Conservation (phyloP, 164 flowering plant genomes). For the Aristolochia californica region DNA sequence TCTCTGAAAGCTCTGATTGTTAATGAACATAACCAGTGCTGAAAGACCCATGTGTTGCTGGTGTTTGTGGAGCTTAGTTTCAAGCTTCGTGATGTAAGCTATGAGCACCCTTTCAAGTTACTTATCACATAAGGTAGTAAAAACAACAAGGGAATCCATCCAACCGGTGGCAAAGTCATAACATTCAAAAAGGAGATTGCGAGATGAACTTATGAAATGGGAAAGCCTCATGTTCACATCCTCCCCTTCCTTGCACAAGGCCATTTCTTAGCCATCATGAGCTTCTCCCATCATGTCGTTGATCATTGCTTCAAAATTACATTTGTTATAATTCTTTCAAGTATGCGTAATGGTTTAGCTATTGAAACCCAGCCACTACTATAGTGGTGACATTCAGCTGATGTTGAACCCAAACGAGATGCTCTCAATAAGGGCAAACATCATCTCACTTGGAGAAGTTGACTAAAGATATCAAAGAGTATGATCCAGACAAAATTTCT, state of each 20-base stretch:
- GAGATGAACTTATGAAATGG: neutral
- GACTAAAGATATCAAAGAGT: constrained; percentile 5
- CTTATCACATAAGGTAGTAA: too few species aligned
- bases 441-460: constrained; percentile 11
- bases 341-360: constrained; percentile 3
- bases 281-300: constrained; percentile 13
- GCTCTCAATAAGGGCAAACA: constrained; percentile 5
- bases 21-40: too few species aligned
- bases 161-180: too few species aligned
- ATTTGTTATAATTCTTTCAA: constrained; percentile 17
- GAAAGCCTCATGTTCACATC: constrained; percentile 2
- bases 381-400: neutral
- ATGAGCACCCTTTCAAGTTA: too few species aligned
- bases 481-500: constrained; percentile 8
- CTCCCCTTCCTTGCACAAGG: constrained; percentile 9
- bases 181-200: too few species aligned
- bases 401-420: constrained; percentile 16
- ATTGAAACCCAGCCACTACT: neutral
- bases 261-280: constrained; percentile 22
- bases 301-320: constrained; percentile 19
- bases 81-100: too few species aligned
- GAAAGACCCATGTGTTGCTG: too few species aligned
- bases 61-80: too few species aligned
- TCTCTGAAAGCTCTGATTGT: too few species aligned
- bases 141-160: too few species aligned